Base-by-base conservation (phyloP, 1,284 basidiomycete species). In the Melampsora abietis-canadensis region DNA sequence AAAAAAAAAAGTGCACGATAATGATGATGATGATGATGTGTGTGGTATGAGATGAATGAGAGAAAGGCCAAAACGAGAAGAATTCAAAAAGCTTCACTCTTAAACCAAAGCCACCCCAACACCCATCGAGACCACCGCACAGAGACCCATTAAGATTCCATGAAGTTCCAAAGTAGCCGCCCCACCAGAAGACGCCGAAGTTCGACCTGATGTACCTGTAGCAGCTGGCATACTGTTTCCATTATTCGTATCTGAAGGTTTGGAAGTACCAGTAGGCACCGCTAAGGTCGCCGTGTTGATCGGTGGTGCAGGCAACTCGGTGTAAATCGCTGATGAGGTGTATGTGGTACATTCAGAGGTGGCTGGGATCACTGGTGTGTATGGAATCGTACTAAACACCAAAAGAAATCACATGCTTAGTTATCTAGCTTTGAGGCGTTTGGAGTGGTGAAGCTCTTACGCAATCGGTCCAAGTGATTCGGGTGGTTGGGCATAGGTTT, bases 311-410 rank as follows among this genome's bases (percentile, higher is more conserved):
- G 59, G 76, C 44, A 60, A 70, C 60, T 59, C 76, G 5, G 82
- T 84, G 82, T 82, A 91, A 31, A 91, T 83, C 24, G 83, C 84
- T 0, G 85, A 78, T 19, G 87, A 88, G 30, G 83, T 79, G 81
- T 84, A 87, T 0, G 86, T 85, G 31, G 84, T 83, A 80, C 90
- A 92, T 82, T 87, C 87, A 63, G 86, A 87, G 31, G 86, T 86
- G 0, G 87, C 82, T 8, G 90, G 89, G 40, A 88, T 81, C 8
- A 80, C 81, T 12, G 89, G 83, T 0, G 84, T 84, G 83, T 89
- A 91, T 0, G 89, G 89, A 48, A 89, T 83, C 8, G 84, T 84
- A 54, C 68, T 70, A 31, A 2, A 24, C 37, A 30, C 7, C 24
- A 44, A 54, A 19, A 34, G 2, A 54, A 27, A n/a, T 21, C 14